Base-by-base conservation (phyloP, 768 basidiomycete genomes). In the Boletus eberwhitei region DNA sequence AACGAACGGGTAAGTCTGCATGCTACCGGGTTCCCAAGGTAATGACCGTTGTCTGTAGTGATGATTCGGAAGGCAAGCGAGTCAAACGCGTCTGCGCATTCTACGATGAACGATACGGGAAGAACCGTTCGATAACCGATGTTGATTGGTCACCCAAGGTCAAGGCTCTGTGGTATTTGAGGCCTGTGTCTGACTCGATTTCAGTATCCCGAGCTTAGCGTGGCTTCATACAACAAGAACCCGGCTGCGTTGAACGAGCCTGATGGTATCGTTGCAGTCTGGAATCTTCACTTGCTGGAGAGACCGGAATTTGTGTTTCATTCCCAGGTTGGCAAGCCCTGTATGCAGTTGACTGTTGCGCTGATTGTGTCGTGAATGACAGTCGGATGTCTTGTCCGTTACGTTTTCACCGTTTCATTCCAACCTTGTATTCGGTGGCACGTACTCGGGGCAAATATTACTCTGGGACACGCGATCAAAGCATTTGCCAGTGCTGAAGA, bases 111-210 rank as follows among this genome's bases (percentile, higher is more conserved):
- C 80, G 90, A 44, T 90, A 91, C 73, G 88, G 88, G 7, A 92
- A 90, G 72, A 94, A 96, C 66, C 77, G 97, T 50, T 96, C 95
- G 7, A 91, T 99, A 56, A 99, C 97, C 1, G 93, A 93, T 61
- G 78, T 98, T 13, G 96, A 98, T 64, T 99, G 97, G 97, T 98
- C 95, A 48, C 92, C 92, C 3, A 98, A 98, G 78, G 96, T 92
- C 58, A 50, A 73, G 53, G 21, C 44, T 24, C 42, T 17, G 26
- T 54, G n/a, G 26, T 37, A 2, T 17, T 36, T 13, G 21, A 35
- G 24, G 36, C 2, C 32, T 5, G 32, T 11, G n/a, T 43, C 49
- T 57, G 47, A 53, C 48, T 21, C 5, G 37, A 38, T 55, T 17
- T 8, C 48, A 98, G 96, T 98, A 92, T 64, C 96, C 94, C 8